phyloP scores from a whole-genome alignment of 1,284 basidiomycete genomes.

The Cutaneotrichosporon sp. region DNA sequence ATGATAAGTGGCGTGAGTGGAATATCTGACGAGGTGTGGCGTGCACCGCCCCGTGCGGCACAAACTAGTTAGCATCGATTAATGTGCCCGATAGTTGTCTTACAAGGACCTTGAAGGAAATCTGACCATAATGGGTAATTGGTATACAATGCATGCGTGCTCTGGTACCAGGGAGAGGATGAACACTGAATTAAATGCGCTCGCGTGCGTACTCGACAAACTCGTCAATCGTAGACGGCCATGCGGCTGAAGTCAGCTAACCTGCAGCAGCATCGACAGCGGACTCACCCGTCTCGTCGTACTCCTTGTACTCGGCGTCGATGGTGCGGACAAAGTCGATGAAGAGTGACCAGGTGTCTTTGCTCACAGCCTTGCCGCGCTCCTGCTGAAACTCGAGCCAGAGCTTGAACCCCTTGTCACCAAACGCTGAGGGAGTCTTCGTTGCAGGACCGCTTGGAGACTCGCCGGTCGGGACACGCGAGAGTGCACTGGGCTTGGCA shows the following conservation, averaged over 20 bases:
- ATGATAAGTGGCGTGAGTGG: neutral
- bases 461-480: conserved; percentile 35
- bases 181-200: conserved; percentile 6
- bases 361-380: conserved; percentile 76
- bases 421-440: conserved; percentile 57
- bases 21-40: too few relatives aligned
- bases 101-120: neutral
- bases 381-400: conserved; percentile 78
- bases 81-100: neutral
- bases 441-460: conserved; percentile 40
- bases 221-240: conserved; percentile 50
- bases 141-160: conserved; percentile 6
- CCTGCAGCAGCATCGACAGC: too few relatives aligned
- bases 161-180: neutral
- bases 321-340: conserved; percentile 61
- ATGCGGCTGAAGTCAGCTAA: conserved; percentile 32
- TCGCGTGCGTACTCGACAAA: conserved; percentile 46
- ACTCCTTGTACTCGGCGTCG: conserved; percentile 71
- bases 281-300: conserved; percentile 73
- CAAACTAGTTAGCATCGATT: too few relatives aligned
- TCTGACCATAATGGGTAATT: neutral
- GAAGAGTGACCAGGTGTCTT: conserved; percentile 91
- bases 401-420: conserved; percentile 61
- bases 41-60: too few relatives aligned
- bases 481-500: conserved; percentile 62